These are phyloP conservation scores for Quercus mongolica DNA, from an alignment of 306 rosid genomes.

Conservation along the genomic window DNA sequence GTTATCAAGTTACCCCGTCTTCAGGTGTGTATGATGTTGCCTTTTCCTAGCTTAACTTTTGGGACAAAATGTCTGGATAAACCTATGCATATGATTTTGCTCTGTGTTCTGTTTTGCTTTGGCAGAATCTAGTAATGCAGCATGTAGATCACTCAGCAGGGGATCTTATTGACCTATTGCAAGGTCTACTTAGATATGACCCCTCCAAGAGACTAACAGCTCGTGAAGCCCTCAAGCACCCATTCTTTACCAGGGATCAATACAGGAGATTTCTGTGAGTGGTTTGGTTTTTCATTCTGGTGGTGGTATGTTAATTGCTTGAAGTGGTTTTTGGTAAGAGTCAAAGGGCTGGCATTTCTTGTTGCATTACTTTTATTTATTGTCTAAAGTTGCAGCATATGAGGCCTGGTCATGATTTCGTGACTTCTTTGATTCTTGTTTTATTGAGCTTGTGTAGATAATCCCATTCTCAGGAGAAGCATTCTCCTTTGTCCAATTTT, in stretches of 20 bases:
- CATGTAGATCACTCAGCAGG: conserved; percentile 95
- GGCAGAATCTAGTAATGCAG: conserved; percentile 89
- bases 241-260: conserved; percentile 68
- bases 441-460: conserved; percentile 24
- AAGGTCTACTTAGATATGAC: conserved; percentile 79
- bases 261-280: conserved; percentile 33
- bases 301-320: no score
- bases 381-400: neutral
- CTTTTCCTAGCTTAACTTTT: neutral
- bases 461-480: conserved; percentile 28
- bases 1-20: conserved; percentile 80
- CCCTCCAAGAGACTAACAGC: conserved; percentile 69
- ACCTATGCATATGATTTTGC: neutral
- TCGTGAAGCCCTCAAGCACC: conserved; percentile 70
- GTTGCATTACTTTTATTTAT: neutral
- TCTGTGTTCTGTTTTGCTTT: neutral
- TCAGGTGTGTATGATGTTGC: conserved; percentile 49
- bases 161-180: conserved; percentile 81
- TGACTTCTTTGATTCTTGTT: neutral
- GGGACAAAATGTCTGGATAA: no score
- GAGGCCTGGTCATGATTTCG: neutral
- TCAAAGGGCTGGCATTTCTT: no score
- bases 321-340: no score
- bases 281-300: no score
- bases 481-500: conserved; percentile 33